Percentiles rank a stretch among this genome's conserved stretches.
Evolutionary conservation across 345 rosid species (phyloP).

Genomic region (Syzygium oleosum): DNA sequence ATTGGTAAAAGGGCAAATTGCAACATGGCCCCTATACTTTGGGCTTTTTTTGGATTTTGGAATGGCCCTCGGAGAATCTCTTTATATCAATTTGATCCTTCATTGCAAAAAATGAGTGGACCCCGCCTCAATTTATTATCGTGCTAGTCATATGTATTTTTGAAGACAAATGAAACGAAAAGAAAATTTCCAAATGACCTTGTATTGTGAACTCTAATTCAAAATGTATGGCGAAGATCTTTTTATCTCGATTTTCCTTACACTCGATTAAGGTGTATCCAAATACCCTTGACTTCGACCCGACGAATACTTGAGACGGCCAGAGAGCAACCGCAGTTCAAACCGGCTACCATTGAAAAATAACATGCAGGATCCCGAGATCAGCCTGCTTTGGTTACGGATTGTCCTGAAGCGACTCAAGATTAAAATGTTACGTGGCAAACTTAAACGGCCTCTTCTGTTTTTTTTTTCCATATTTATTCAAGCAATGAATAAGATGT

Average conservation of each 20-base stretch:
- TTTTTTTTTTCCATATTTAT: no score
- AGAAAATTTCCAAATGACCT: not conserved
- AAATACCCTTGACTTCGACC: not conserved
- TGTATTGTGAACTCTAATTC: not conserved
- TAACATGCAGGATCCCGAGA: no score
- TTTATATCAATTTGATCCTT: not conserved
- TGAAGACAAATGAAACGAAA: not conserved
- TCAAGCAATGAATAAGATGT: no score
- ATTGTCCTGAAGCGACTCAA: not conserved
- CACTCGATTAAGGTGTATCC: not conserved
- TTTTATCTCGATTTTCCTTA: not conserved
- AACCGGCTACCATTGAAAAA: not conserved
- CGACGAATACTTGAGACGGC: no score
- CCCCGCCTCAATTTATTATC: not conserved
- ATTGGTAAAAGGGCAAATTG: not conserved
- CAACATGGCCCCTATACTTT: not conserved
- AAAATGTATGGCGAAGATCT: not conserved
- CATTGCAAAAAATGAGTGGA: not conserved
- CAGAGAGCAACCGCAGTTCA: no score
- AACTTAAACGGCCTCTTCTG: no score
- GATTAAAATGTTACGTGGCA: not conserved
- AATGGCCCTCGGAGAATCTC: not conserved
- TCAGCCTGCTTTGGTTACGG: not conserved
- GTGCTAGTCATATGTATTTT: not conserved
- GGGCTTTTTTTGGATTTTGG: not conserved